Evolutionary conservation across 331 rosid genomes (phyloP).

Genomic region (Phaseolus coccineus): DNA sequence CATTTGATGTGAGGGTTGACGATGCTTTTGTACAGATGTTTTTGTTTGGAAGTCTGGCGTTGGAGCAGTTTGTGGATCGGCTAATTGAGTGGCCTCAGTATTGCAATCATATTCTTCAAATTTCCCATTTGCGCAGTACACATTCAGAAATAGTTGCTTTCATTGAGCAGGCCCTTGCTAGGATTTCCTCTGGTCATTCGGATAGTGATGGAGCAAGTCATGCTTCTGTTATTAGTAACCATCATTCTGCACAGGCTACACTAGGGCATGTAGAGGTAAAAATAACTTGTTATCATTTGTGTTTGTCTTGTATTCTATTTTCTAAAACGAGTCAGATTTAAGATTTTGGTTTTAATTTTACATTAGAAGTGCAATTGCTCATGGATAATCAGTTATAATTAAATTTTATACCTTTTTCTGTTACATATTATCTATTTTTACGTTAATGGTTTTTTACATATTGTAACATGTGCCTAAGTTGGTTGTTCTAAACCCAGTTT

Average conservation of each 20-base stretch:
- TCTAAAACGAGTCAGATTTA: slow-evolving; percentile 13
- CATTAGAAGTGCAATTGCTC: neutral
- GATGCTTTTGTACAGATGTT: slow-evolving; percentile 76
- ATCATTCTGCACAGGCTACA: slow-evolving; percentile 57
- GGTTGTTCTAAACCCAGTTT: neutral
- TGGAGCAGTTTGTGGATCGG: slow-evolving; percentile 99
- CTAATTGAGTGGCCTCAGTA: slow-evolving; percentile 98
- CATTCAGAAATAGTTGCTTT: slow-evolving; percentile 81
- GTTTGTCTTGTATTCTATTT: neutral
- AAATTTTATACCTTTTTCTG: neutral
- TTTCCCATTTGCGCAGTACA: slow-evolving; percentile 86
- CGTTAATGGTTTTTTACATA: neutral
- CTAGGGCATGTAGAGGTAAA: slow-evolving; percentile 82
- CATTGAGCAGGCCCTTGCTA: slow-evolving; percentile 90
- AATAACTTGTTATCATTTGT: neutral
- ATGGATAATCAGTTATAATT: neutral
- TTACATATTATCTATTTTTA: neutral
- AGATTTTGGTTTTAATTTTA: slow-evolving; percentile 4
- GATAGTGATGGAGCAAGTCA: slow-evolving; percentile 78
- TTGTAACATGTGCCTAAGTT: neutral
- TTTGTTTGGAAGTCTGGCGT: slow-evolving; percentile 87
- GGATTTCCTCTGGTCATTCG: slow-evolving; percentile 80
- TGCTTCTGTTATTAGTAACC: slow-evolving; percentile 60
- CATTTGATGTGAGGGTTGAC: slow-evolving; percentile 40
- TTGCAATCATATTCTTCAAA: slow-evolving; percentile 97